Evolutionary conservation across 2,329 filamentous ascomycete genomes (phyloP).

Genomic region (Claviceps sp.): DNA sequence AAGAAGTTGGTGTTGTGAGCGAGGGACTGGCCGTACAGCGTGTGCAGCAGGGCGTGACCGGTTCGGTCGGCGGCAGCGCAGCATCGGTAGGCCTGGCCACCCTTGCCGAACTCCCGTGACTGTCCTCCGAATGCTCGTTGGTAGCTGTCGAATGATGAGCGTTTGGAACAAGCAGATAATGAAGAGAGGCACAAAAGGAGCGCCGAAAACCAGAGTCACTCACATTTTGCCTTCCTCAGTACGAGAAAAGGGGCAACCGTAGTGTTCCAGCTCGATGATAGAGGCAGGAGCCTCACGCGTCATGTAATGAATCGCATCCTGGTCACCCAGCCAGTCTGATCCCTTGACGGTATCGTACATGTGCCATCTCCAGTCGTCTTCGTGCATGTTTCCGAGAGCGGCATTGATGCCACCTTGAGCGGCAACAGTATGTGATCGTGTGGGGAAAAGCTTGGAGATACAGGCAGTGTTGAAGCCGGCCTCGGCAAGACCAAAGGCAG

Average conservation of each 20-base stretch:
- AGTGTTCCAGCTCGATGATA: slow-evolving; percentile 92
- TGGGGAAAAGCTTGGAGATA: slow-evolving; percentile 79
- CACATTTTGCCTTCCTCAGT: slow-evolving; percentile 93
- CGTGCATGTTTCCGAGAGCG: slow-evolving; percentile 88
- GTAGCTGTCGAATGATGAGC: slow-evolving; percentile 46
- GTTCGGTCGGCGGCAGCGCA: slow-evolving; percentile 94
- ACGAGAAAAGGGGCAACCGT: slow-evolving; percentile 92
- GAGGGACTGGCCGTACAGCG: slow-evolving; percentile 92
- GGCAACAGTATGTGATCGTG: slow-evolving; percentile 72
- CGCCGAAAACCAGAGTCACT: slow-evolving; percentile 16
- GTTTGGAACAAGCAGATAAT: neutral
- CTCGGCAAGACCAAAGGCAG: slow-evolving; percentile 75
- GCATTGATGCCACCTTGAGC: slow-evolving; percentile 79
- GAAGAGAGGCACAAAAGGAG: neutral
- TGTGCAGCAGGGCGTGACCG: slow-evolving; percentile 94
- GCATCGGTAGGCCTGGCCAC: slow-evolving; percentile 95
- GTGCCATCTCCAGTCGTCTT: slow-evolving; percentile 98
- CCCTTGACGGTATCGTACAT: slow-evolving; percentile 99
- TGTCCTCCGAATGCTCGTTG: slow-evolving; percentile 98
- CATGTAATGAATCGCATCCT: slow-evolving; percentile 98
- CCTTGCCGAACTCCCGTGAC: slow-evolving; percentile 88
- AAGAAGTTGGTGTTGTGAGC: slow-evolving; percentile 99
- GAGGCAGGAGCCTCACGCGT: slow-evolving; percentile 84
- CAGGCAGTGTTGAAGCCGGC: slow-evolving; percentile 83
- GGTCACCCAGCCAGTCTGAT: slow-evolving; percentile 93